Base-by-base conservation (phyloP, 1,284 basidiomycete genomes). In the Xerocomus subilludens region DNA sequence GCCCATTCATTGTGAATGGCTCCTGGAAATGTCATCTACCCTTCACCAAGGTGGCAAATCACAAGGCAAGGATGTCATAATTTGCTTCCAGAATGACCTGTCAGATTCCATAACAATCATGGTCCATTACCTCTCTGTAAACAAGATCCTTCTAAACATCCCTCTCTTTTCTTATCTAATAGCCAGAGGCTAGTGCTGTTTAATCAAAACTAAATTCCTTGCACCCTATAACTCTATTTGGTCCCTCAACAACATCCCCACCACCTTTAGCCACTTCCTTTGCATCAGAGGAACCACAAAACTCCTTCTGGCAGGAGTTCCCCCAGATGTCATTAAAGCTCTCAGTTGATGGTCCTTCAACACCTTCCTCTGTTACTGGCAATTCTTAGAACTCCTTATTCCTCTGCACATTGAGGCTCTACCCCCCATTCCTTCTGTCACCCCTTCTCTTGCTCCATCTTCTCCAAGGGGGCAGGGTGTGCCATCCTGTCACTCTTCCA, bases 251-350 rank as follows among this genome's bases (percentile, higher is more conserved):
- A 27, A 10, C 9, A 27, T 68, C 16, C 77, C 80, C 1, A 25
- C 78, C 13, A 55, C 79, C 18, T 78, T 80, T 72, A 78, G 81
- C n/a, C 67, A 68, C 47, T 68, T 27, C 20, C 60, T 68, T 10
- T 18, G 33, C 9, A 68, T 68, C 30, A 58, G 67, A 0, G 58
- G 67, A 8, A 68, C 58, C 14, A 60, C 56, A 5, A 56, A 68
- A 13, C 9, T 68, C 1, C 25, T 51, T 2, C 27, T 68, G 2
- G 23, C 33, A 0, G 27, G 58, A 5, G 45, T 68, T 21, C 67
- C 67, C 9, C 67, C 58, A 5, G 47, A 68, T 23, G 45, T 68
- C 6, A 33, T 68, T 8, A 68, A 68, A 25, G 25, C 58, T 4
- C 13, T 68, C 18, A 27, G 67, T 1, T 23, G 42, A 3, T 68